Evolutionary conservation across 2,329 filamentous ascomycete genomes (phyloP), one percentile per base, ranked within the genome.

Genomic region (Fusarium armeniacum): DNA sequence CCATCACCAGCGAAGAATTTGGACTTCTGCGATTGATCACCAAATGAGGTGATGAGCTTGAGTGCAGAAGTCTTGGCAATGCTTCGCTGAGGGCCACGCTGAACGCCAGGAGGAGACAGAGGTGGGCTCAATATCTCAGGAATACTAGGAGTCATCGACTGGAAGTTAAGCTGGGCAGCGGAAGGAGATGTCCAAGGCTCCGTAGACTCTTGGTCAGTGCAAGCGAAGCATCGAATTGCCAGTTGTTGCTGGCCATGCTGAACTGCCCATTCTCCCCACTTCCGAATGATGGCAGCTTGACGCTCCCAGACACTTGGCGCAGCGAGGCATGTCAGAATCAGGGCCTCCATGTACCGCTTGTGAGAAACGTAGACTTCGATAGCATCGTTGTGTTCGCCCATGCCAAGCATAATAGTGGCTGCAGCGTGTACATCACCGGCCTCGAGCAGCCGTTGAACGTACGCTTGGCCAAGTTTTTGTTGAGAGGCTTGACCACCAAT

Each of bases 331-430:
- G 94, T 92, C 69, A 99, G 85, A 16, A 99, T 87, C 33, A 98
- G 85, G 3, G 96, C 95, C 81, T 99, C 96, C 91, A 99, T 92
- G 78, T 91, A 97, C 75, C 91, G 90, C 78, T 91, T 93, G 70
- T 96, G 93, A 13, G 94, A 97, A 33, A 97, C 89, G 75, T 99
- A 99, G 32, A 98, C 91, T 79, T 99, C 96, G 63, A 99, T 94
- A 1, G 96, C 96, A 78, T 99, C 95, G 70, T 97, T 95, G 73
- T 93, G 86, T 76, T 98, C 95, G 3, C 94, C 94, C 80, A 99
- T 89, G 16, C 94, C 94, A 35, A 99, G 89, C 79, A 99, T 89
- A 67, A 98, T 95, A 0, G 95, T 95, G 20, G 94, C 94, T 7
- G 96, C 94, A 1, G 93, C 93, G 76, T 99, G 94, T 3, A 98